Evolutionary conservation across 2,329 filamentous ascomycete genomes (phyloP).

Genomic region (Phyllosticta capitalensis): DNA sequence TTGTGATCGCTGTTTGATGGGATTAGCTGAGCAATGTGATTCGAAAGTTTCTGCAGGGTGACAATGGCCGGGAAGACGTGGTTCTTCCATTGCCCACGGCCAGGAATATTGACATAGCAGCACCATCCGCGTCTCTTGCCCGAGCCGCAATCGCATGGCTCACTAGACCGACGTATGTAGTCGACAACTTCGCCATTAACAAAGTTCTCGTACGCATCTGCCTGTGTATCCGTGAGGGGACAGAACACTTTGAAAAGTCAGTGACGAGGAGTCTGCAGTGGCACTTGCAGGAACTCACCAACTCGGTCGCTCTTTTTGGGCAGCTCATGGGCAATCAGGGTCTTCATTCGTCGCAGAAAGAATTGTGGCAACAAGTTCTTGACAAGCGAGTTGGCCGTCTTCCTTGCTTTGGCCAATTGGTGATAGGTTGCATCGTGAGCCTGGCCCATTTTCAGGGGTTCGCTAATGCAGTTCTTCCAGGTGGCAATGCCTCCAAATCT

Average conservation of each 20-base stretch:
- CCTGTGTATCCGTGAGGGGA: constrained; percentile 72
- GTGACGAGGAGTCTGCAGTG: not conserved
- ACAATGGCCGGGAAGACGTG: constrained; percentile 79
- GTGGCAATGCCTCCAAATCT: constrained; percentile 55
- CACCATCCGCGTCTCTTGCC: constrained; percentile 72
- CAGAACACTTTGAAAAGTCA: constrained; percentile 57
- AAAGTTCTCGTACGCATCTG: constrained; percentile 72
- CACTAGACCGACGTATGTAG: constrained; percentile 57
- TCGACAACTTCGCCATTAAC: constrained; percentile 62
- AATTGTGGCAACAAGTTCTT: constrained; percentile 80
- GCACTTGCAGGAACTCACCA: constrained; percentile 24
- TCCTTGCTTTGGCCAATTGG: constrained; percentile 71
- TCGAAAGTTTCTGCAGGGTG: constrained; percentile 77
- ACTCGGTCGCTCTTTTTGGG: constrained; percentile 92
- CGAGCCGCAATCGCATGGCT: constrained; percentile 61
- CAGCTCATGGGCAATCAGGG: constrained; percentile 80
- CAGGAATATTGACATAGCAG: constrained; percentile 51
- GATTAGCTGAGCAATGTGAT: constrained; percentile 83
- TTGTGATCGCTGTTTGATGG: constrained; percentile 54
- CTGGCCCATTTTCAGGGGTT: constrained; percentile 77
- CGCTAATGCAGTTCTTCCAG: constrained; percentile 70
- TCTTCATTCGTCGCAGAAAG: constrained; percentile 89
- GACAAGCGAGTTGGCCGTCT: constrained; percentile 75
- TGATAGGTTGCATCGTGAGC: constrained; percentile 81
- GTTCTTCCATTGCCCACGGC: constrained; percentile 58